Evolutionary conservation across 1,139 yeast species (phyloP).

Genomic region (Sugiyamaella paludigena): DNA sequence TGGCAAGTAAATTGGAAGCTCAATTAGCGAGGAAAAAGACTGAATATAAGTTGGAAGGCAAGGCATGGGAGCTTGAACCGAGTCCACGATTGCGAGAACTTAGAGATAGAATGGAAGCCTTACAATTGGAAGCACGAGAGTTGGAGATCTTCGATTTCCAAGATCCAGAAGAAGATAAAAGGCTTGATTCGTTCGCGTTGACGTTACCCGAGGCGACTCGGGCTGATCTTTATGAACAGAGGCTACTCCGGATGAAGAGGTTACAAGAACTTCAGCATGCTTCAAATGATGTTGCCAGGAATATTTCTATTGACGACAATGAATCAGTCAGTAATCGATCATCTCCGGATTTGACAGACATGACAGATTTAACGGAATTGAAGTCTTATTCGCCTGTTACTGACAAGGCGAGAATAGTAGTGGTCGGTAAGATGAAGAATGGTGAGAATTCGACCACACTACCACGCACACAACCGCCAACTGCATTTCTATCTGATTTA

Average conservation of each 20-base stretch:
- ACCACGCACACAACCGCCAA: slow-evolving; percentile 4
- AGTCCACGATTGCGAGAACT: slow-evolving; percentile 70
- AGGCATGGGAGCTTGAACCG: slow-evolving; percentile 67
- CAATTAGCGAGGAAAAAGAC: slow-evolving; percentile 63
- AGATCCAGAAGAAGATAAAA: slow-evolving; percentile 35
- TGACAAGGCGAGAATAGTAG: slow-evolving; percentile 27
- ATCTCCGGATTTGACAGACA: slow-evolving; percentile 6
- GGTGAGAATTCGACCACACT: slow-evolving; percentile 12
- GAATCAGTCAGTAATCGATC: not conserved
- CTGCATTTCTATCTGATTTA: slow-evolving; percentile 17
- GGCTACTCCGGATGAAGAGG: slow-evolving; percentile 29
- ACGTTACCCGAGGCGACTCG: slow-evolving; percentile 19
- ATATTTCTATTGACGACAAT: slow-evolving; percentile 13
- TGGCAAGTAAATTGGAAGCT: slow-evolving; percentile 49
- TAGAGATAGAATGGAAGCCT: slow-evolving; percentile 80
- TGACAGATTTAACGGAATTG: not conserved
- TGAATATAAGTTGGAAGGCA: slow-evolving; percentile 53
- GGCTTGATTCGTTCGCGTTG: slow-evolving; percentile 16
- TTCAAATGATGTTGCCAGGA: slow-evolving; percentile 35
- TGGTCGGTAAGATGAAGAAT: slow-evolving; percentile 20
- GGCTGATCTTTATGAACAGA: slow-evolving; percentile 30
- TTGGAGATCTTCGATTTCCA: slow-evolving; percentile 82
- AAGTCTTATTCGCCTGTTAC: slow-evolving; percentile 17
- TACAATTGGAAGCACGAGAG: slow-evolving; percentile 81
- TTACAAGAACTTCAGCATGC: slow-evolving; percentile 34